Evolutionary conservation across 345 rosid species (phyloP), one percentile per base, ranked within the genome.

Genomic region (Bretschneidera sinensis): DNA sequence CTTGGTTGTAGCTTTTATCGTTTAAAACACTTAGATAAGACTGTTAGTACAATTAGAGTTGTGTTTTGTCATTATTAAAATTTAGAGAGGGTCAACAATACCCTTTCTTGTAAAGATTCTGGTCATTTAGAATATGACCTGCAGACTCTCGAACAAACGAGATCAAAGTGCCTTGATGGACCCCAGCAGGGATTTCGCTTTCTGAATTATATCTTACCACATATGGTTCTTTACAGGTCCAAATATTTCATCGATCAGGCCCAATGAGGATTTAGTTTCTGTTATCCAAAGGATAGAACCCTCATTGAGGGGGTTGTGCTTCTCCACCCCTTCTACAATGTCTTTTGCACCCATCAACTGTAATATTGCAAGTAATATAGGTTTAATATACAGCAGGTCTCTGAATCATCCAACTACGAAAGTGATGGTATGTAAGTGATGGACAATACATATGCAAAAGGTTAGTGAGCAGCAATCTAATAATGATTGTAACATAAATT

Each of bases 181-280:
- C 68, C 48, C 76, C 80, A n/a, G 64, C 75, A 48, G 97, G 95
- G 62, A 88, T 80, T 65, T 88, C 96, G 57, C 77, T 81, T 73
- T 91, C 96, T 9, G 92, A 85, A 75, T 95, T 95, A 83, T 80
- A 95, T 71, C 99, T 73, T 60, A 95, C 92, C 34, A 86, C 70
- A 72, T 91, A 95, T 96, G 96, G 61, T 79, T 85, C 57, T 82
- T 84, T 0, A 94, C 96, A 1, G 99, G 99, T 67, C 99, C 97
- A 78, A 95, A 95, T 45, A 91, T 77, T 79, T 95, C 99, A 70
- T 95, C 97, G 17, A 95, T 77, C 34, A 83, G 28, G 48, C 99
- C 99, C 62, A 95, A 43, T 5, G 95, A 91, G 8, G 66, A 57
- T 75, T 85, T 79, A 24, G 58, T 74, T 57, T 78, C 84, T 1